Evolutionary conservation across 2,329 filamentous ascomycete genomes (phyloP).

Genomic region (Colletotrichum sp.): DNA sequence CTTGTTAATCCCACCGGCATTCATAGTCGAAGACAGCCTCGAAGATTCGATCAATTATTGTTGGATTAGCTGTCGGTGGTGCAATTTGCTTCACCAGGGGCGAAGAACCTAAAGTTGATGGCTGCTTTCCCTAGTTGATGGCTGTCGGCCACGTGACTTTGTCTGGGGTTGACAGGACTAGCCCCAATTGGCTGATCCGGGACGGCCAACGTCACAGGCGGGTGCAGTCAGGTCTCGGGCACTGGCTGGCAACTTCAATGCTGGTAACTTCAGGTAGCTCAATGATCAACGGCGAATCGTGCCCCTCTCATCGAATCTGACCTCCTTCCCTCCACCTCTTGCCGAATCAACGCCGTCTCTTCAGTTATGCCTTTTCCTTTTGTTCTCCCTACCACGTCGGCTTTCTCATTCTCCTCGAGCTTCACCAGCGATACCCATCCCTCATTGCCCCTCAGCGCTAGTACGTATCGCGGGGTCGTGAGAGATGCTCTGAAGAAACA

Average conservation of each 20-base stretch:
- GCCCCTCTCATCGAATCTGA: background rate
- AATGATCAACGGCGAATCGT: background rate
- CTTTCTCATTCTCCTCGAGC: conserved; percentile 79
- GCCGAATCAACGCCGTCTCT: background rate
- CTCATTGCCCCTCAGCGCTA: conserved; percentile 81
- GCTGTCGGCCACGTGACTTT: conserved; percentile 5
- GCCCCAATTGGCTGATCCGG: conserved; percentile 1
- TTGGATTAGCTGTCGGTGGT: background rate
- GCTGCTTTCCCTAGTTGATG: background rate
- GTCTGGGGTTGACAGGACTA: conserved; percentile 2
- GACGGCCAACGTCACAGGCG: conserved; percentile 17
- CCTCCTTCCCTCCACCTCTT: background rate
- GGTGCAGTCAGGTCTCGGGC: background rate
- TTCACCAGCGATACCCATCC: conserved; percentile 85
- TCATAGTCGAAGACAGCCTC: background rate
- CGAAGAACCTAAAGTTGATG: background rate
- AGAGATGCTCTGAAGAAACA: conserved; percentile 86
- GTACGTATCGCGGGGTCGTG: conserved; percentile 82
- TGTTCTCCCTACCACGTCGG: conserved; percentile 85
- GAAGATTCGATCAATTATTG: background rate
- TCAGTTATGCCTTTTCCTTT: conserved; percentile 86
- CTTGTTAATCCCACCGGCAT: background rate
- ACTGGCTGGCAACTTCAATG: conserved; percentile 11
- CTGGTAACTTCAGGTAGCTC: conserved; percentile 3
- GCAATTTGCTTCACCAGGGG: background rate